phyloP scores from a whole-genome alignment of 2,329 filamentous ascomycete genomes.

The Westerdykella ornata region DNA sequence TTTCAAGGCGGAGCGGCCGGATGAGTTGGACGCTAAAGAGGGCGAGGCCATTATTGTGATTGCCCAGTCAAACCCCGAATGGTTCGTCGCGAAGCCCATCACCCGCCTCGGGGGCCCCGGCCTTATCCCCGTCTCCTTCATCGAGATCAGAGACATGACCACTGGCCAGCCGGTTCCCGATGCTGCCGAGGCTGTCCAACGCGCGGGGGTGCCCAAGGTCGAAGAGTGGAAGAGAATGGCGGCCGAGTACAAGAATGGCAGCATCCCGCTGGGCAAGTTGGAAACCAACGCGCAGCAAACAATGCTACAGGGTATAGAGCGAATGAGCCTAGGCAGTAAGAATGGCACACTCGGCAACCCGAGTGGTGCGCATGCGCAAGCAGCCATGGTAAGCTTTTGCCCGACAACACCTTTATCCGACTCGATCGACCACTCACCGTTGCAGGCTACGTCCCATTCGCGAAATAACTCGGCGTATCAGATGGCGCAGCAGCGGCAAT shows the following conservation, averaged over 20 bases:
- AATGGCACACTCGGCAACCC: slow-evolving; percentile 18
- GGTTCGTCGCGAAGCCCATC: slow-evolving; percentile 99
- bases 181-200: slow-evolving; percentile 74
- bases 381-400: slow-evolving; percentile 29
- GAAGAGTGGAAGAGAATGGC: slow-evolving; percentile 99
- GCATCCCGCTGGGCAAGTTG: slow-evolving; percentile 90
- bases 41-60: slow-evolving; percentile 98
- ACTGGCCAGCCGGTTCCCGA: slow-evolving; percentile 77
- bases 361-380: slow-evolving; percentile 25
- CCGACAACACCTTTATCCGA: slow-evolving; percentile 10
- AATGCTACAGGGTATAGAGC: slow-evolving; percentile 56
- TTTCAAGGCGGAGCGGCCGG: slow-evolving; percentile 89
- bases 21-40: slow-evolving; percentile 90
- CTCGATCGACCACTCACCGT: slow-evolving; percentile 8
- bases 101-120: slow-evolving; percentile 91
- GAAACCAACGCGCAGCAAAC: slow-evolving; percentile 50
- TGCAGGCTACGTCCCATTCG: slow-evolving; percentile 23
- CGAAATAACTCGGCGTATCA: slow-evolving; percentile 34
- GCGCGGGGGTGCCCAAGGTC: slow-evolving; percentile 85
- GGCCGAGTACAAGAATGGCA: slow-evolving; percentile 98
- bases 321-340: slow-evolving; percentile 62
- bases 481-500: slow-evolving; percentile 39
- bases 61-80: slow-evolving; percentile 95
- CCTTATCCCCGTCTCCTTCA: slow-evolving; percentile 91
- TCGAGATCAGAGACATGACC: slow-evolving; percentile 91